phyloP scores from a whole-genome alignment of 2,329 filamentous ascomycete genomes.

The Botryotinia calthae region DNA sequence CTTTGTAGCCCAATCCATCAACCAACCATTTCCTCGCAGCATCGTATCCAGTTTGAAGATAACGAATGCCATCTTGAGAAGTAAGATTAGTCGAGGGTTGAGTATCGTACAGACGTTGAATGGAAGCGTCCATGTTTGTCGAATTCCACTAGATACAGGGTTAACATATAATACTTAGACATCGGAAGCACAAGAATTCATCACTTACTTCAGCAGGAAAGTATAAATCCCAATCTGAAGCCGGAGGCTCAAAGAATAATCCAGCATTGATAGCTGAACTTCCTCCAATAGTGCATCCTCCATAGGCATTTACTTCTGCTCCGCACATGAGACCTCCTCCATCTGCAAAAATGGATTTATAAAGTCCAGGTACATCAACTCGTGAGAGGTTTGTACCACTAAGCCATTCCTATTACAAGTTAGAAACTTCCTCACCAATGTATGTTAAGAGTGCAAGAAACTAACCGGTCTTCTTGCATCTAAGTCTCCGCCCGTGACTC shows the following conservation, averaged over 20 bases:
- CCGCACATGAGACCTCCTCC: slow-evolving; percentile 44
- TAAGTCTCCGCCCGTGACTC: slow-evolving; percentile 47
- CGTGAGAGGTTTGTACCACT: slow-evolving; percentile 47
- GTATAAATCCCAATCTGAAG: slow-evolving; percentile 52
- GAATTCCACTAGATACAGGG: slow-evolving; percentile 46
- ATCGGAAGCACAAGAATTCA: background rate
- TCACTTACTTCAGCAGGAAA: slow-evolving; percentile 42
- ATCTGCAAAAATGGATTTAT: slow-evolving; percentile 48
- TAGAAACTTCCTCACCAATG: background rate
- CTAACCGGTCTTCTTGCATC: slow-evolving; percentile 39
- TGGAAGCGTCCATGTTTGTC: slow-evolving; percentile 47
- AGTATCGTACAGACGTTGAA: slow-evolving; percentile 44
- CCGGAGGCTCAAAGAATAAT: slow-evolving; percentile 52
- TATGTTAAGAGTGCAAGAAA: background rate
- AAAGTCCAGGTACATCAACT: slow-evolving; percentile 53
- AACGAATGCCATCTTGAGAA: slow-evolving; percentile 46
- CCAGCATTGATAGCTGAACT: slow-evolving; percentile 54
- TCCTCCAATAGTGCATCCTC: slow-evolving; percentile 52
- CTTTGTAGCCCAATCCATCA: slow-evolving; percentile 46
- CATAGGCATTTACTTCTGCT: slow-evolving; percentile 44
- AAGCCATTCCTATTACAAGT: slow-evolving; percentile 42
- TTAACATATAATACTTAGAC: background rate
- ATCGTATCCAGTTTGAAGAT: slow-evolving; percentile 48
- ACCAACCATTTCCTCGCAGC: slow-evolving; percentile 51
- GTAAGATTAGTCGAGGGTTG: slow-evolving; percentile 47